phyloP scores from a whole-genome alignment of 2,329 filamentous ascomycete genomes.

The Cladophialophora psammophila region DNA sequence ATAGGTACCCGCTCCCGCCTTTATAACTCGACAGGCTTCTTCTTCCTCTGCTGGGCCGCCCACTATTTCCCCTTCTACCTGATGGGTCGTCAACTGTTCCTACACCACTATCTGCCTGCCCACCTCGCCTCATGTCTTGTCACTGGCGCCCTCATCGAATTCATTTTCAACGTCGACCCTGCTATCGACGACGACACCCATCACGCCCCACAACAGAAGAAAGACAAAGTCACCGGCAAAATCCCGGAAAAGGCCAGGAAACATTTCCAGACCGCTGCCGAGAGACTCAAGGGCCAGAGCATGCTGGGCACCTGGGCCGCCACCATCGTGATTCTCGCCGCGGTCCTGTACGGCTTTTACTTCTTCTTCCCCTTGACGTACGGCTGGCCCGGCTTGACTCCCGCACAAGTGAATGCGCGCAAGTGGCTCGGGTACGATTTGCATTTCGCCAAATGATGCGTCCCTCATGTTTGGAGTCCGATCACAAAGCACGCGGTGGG shows the following conservation, averaged over 20 bases:
- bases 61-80: constrained; percentile 98
- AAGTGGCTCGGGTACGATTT: constrained; percentile 98
- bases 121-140: constrained; percentile 91
- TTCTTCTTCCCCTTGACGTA: constrained; percentile 97
- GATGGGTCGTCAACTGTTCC: constrained; percentile 97
- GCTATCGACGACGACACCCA: constrained; percentile 55
- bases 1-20: constrained; percentile 85
- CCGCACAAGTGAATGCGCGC: constrained; percentile 74
- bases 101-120: constrained; percentile 96
- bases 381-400: constrained; percentile 84
- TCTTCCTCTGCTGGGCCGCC: constrained; percentile 96
- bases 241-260: constrained; percentile 56
- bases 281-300: constrained; percentile 81
- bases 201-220: constrained; percentile 44
- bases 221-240: constrained; percentile 45
- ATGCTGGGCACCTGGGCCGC: constrained; percentile 82
- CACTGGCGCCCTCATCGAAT: constrained; percentile 89
- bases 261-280: constrained; percentile 77
- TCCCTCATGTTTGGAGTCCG: not conserved
- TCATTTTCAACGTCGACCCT: constrained; percentile 91
- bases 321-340: constrained; percentile 69
- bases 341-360: constrained; percentile 79
- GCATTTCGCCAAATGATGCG: constrained; percentile 90
- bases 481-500: not conserved
- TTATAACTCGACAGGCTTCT: constrained; percentile 98